Evolutionary conservation across 2,329 filamentous ascomycete genomes (phyloP).

Genomic region (Cercospora sp.): DNA sequence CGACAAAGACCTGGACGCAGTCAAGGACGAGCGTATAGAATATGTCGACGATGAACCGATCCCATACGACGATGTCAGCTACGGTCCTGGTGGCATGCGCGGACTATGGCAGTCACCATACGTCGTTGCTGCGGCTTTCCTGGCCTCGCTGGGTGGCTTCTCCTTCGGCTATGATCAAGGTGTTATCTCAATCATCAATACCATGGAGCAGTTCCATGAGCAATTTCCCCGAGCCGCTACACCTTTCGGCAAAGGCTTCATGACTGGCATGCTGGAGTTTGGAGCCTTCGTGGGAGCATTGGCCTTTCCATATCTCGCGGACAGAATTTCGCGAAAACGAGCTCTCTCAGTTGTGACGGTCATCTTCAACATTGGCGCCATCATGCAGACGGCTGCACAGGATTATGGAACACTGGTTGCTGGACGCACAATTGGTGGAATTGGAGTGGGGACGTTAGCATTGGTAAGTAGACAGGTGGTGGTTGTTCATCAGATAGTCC

Average conservation of each 20-base stretch:
- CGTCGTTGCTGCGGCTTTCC: neutral
- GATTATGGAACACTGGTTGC: neutral
- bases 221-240: neutral
- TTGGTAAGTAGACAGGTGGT: neutral
- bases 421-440: neutral
- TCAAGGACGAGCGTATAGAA: neutral
- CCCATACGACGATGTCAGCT: neutral
- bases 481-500: neutral
- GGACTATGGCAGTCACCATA: neutral
- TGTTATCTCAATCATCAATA: neutral
- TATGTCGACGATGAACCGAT: neutral
- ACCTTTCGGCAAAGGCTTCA: neutral
- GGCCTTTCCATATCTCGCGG: neutral
- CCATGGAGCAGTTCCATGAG: neutral
- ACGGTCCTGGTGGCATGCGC: neutral
- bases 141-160: neutral
- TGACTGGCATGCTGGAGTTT: neutral
- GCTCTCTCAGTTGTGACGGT: neutral
- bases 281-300: neutral
- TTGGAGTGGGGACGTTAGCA: neutral
- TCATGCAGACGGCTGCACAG: neutral
- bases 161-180: neutral
- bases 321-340: neutral
- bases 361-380: neutral
- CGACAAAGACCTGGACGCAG: neutral